Conservation (phyloP, 805 yeast genomes). For the Yarrowia alimentaria region DNA sequence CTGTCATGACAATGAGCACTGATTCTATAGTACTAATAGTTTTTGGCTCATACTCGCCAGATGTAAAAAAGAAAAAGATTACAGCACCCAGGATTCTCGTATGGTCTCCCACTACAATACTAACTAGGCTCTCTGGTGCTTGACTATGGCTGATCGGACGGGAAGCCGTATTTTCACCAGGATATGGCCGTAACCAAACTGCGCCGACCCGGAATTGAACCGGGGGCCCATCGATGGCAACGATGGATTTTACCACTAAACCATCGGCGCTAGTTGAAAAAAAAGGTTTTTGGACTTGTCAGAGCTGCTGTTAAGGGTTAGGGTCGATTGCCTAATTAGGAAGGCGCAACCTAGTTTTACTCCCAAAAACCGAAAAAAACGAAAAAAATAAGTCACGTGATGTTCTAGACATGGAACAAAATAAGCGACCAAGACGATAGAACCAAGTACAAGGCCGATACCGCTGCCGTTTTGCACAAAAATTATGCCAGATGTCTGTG, state of each 20-base stretch:
- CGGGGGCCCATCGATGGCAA: constrained; percentile 22
- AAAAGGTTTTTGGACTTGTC: too few species aligned
- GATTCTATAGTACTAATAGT: too few species aligned
- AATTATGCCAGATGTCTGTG: too few species aligned
- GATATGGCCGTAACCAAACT: constrained; percentile 16
- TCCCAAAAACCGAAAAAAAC: background rate
- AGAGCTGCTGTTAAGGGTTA: background rate
- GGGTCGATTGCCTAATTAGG: background rate
- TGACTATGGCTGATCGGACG: constrained; percentile 22
- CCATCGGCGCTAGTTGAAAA: constrained; percentile 25
- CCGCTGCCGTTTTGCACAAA: too few species aligned
- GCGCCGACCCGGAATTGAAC: constrained; percentile 21
- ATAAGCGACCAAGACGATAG: too few species aligned
- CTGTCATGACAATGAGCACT: too few species aligned
- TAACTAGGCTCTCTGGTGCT: constrained; percentile 22
- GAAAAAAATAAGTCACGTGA: background rate
- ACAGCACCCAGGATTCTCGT: constrained; percentile 22
- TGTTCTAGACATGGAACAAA: too few species aligned
- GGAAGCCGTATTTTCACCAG: constrained; percentile 19
- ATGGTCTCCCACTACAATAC: constrained; percentile 23
- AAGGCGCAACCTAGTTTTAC: background rate
- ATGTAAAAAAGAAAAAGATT: constrained; percentile 16
- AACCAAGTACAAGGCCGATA: too few species aligned
- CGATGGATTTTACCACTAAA: constrained; percentile 20
- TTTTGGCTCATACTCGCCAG: too few species aligned